phyloP scores from a whole-genome alignment of 2,329 filamentous ascomycete genomes.

The Cercospora sp. region DNA sequence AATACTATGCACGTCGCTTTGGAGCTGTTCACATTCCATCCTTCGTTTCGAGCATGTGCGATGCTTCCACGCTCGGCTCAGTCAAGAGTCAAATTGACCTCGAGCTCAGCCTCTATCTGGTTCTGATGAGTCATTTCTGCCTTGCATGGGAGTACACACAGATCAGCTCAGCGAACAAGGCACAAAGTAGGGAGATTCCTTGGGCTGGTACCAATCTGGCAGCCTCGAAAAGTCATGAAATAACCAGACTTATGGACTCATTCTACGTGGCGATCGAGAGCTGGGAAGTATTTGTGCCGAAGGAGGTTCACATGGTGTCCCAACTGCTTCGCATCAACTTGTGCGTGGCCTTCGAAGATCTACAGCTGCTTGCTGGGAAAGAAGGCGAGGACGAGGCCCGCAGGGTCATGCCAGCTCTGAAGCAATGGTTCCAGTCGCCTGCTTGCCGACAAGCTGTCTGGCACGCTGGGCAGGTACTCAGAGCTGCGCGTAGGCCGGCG shows the following conservation, averaged over 20 bases:
- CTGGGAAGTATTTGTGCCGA: conserved; percentile 26
- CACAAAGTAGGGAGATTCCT: conserved; percentile 23
- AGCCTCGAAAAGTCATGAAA: conserved; percentile 26
- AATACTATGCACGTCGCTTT: conserved; percentile 20
- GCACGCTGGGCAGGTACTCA: conserved; percentile 30
- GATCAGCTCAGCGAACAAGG: conserved; percentile 28
- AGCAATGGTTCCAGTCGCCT: conserved; percentile 25
- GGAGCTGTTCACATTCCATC: conserved; percentile 17
- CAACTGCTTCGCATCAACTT: conserved; percentile 29
- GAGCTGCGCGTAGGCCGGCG: conserved; percentile 25
- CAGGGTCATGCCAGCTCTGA: conserved; percentile 25
- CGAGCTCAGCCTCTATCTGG: conserved; percentile 24
- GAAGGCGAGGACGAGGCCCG: conserved; percentile 28
- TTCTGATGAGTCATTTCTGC: conserved; percentile 25
- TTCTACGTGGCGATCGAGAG: conserved; percentile 26
- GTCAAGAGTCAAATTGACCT: conserved; percentile 22
- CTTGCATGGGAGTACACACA: conserved; percentile 27
- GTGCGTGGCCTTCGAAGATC: conserved; percentile 27
- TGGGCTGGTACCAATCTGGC: conserved; percentile 25
- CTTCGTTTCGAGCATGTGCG: conserved; percentile 25
- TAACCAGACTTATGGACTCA: conserved; percentile 20
- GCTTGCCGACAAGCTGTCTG: conserved; percentile 27
- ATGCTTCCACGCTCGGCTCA: conserved; percentile 21
- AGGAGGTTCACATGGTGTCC: conserved; percentile 28
- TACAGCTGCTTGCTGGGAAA: conserved; percentile 28